Evolutionary conservation across 306 rosid genomes (phyloP).

Genomic region (Phaseolus lunatus): DNA sequence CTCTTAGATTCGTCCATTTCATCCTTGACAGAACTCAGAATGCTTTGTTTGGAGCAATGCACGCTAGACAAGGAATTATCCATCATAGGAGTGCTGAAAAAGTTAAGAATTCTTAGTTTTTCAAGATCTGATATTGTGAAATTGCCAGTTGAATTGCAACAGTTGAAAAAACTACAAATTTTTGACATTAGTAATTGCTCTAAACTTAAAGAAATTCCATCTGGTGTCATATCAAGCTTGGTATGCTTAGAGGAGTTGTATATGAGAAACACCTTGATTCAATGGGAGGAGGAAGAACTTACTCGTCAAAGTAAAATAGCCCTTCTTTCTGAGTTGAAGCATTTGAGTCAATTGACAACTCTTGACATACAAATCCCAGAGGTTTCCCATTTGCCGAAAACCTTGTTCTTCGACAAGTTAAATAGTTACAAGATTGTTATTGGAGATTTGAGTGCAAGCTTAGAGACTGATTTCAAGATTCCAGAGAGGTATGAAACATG

Average conservation of each 20-base stretch:
- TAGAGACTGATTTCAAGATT: background rate
- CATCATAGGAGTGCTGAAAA: background rate
- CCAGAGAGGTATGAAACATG: background rate
- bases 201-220: background rate
- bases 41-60: slow-evolving; percentile 13
- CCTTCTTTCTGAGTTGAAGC: background rate
- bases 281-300: background rate
- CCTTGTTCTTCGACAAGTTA: background rate
- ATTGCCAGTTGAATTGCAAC: background rate
- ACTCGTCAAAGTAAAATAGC: background rate
- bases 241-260: background rate
- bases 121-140: background rate
- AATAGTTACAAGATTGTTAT: background rate
- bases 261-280: background rate
- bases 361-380: background rate
- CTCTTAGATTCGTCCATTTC: background rate
- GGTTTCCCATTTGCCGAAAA: background rate
- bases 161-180: background rate
- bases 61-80: background rate
- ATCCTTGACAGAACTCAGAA: background rate
- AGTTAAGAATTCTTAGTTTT: background rate
- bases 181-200: background rate
- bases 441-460: background rate
- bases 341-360: background rate
- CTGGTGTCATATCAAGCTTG: background rate